These are phyloP conservation scores for Boletellus emodensis DNA, from an alignment of 768 basidiomycete species.

Conservation along the genomic window DNA sequence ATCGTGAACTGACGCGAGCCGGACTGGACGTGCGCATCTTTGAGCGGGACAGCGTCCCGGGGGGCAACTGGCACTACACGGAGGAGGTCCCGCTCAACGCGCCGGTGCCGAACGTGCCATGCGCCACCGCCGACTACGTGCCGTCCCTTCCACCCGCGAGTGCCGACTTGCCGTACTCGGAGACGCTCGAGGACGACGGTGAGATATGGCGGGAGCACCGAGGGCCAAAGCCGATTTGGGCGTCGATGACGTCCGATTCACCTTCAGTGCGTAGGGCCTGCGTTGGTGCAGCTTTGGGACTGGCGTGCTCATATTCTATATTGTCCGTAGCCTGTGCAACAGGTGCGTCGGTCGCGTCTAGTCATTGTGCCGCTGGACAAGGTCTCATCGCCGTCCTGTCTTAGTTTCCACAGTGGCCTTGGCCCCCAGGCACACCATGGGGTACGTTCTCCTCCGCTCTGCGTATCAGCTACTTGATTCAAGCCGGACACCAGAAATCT, in stretches of 20 bases:
- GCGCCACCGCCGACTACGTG: constrained; percentile 5
- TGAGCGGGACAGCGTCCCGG: constrained; percentile 12
- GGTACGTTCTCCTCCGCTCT: background rate
- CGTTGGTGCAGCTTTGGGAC: background rate
- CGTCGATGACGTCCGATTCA: constrained; percentile 8
- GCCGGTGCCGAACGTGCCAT: constrained; percentile 6
- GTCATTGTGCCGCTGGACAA: no score
- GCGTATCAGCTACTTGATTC: background rate
- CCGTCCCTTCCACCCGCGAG: constrained; percentile 8
- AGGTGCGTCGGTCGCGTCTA: background rate
- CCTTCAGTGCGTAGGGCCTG: constrained; percentile 6
- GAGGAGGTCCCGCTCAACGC: constrained; percentile 14
- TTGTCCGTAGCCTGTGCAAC: background rate
- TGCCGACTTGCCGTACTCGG: constrained; percentile 8
- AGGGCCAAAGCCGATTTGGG: constrained; percentile 13
- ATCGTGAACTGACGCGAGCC: constrained; percentile 10
- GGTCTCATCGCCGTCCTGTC: no score
- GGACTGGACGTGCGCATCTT: constrained; percentile 17
- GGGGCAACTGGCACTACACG: constrained; percentile 16
- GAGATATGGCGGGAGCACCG: constrained; percentile 5
- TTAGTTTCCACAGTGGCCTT: constrained; percentile 15
- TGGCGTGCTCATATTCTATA: no score
- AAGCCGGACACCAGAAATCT: constrained; percentile 21
- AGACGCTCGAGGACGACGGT: constrained; percentile 8
- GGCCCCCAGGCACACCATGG: constrained; percentile 15